Conservation (phyloP, 257 asterid genomes). For the Solanum chilense region DNA sequence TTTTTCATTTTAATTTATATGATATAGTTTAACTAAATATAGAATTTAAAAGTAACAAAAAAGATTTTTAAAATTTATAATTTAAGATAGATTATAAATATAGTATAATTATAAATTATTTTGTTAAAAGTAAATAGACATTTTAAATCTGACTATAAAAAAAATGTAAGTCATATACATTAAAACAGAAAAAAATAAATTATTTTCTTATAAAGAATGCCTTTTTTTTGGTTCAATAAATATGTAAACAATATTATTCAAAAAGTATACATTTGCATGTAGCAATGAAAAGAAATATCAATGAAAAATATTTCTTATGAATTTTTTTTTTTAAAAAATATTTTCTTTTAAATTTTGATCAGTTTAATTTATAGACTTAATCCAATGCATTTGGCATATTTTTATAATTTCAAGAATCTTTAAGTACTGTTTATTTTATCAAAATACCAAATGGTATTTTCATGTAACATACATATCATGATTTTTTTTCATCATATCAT, state of each 20-base stretch:
- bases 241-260: neutral
- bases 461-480: neutral
- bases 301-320: neutral
- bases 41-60: neutral
- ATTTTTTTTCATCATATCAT: neutral
- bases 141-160: neutral
- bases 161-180: neutral
- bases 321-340: neutral
- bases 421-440: neutral
- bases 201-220: no score
- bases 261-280: neutral
- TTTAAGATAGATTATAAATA: neutral
- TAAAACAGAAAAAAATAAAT: neutral
- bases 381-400: neutral
- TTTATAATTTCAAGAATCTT: neutral
- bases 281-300: neutral
- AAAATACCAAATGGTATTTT: neutral
- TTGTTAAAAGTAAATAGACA: neutral
- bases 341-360: neutral
- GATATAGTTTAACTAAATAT: accelerated
- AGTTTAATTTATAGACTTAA: neutral
- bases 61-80: neutral
- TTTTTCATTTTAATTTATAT: neutral
- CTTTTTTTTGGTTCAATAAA: neutral
- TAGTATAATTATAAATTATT: neutral